Evolutionary conservation across 306 rosid species (phyloP), one percentile per base, ranked within the genome.

Genomic region (Erythrophleum fordii): DNA sequence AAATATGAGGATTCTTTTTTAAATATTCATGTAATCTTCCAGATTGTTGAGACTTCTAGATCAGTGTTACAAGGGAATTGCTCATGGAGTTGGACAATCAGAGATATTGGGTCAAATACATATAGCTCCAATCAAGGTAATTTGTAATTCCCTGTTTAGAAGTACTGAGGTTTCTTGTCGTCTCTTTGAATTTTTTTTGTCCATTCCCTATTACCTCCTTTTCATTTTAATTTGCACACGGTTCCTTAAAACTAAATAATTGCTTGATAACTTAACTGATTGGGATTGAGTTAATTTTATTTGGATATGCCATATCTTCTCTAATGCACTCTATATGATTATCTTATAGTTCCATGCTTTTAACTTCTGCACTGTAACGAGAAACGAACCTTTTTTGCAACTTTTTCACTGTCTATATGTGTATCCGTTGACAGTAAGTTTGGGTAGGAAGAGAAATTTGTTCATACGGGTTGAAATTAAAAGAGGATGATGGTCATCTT

Each of bases 381-480:
- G 98, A 85, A 95, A 95, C 22, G 94, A 93, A 92, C 99, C 99
- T 34, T 95, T 93, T 88, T 85, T 89, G 92, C 98, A 95, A 92
- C 99, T 95, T 82, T 95, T 93, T 90, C 98, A 95, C 87, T 95
- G 95, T 73, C 93, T 95, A 29, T 95, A 90, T 83, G 94, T 91
- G 75, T 93, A 95, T 87, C 99, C 99, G 61, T 73, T 89, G 96
- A 89, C 93, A 67, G 91, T 95, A 87, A 90, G 92, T 87, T 91
- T 95, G 89, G 89, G 97, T 87, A 94, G 99, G 88, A 95, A 95
- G 92, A 91, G 91, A 85, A 95, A 95, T 90, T 84, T 93, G 85
- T 95, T 95, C 84, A 83, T 95, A 72, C 90, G 97, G 72, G 86
- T 90, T 79, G 99, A 95, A 69, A 93, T 95, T 72, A 89, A n/a